These are phyloP conservation scores for Hamamelis virginiana DNA, from an alignment of 164 flowering plant species.

Conservation along the genomic window DNA sequence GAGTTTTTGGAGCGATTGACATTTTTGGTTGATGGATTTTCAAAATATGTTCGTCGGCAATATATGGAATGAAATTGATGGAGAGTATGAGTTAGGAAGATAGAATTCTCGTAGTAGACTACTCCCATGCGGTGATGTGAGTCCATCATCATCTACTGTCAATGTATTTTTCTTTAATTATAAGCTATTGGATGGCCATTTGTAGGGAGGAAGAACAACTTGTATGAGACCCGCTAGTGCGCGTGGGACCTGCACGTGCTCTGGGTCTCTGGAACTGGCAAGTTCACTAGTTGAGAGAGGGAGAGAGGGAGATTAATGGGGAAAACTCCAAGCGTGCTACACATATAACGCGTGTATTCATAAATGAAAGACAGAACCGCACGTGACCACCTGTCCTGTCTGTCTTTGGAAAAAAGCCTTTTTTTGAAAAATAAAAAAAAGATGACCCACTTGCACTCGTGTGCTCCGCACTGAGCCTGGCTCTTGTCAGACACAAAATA, in stretches of 20 bases:
- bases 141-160: no score
- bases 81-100: no score
- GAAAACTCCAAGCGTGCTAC: background rate
- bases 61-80: no score
- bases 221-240: background rate
- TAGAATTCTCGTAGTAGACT: no score
- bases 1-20: no score
- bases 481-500: no score
- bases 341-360: background rate
- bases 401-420: background rate
- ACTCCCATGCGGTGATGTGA: no score
- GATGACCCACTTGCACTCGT: background rate
- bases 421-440: no score
- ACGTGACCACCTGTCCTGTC: constrained; percentile 8
- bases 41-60: no score
- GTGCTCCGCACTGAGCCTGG: background rate
- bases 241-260: constrained; percentile 14
- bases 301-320: background rate
- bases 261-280: background rate
- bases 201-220: no score
- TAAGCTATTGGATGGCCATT: no score
- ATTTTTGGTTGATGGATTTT: background rate
- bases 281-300: background rate
- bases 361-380: constrained; percentile 6
- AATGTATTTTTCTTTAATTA: no score